phyloP scores from a whole-genome alignment of 2,329 filamentous ascomycete species.

The Diaporthe sp. region DNA sequence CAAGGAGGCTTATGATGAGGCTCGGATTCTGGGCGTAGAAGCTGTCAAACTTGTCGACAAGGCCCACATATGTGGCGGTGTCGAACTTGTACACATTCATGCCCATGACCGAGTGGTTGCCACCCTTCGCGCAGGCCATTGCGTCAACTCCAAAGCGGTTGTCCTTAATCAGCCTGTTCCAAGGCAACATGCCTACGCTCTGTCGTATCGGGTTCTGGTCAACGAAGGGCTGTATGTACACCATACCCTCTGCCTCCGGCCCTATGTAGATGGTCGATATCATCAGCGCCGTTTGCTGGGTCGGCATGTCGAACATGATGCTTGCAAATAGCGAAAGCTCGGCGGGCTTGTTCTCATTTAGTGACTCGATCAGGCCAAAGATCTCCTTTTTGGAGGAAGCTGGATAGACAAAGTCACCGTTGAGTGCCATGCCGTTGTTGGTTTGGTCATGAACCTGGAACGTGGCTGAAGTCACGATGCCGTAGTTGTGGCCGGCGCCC shows the following conservation, averaged over 20 bases:
- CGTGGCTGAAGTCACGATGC: background rate
- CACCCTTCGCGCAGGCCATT: background rate
- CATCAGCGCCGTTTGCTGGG: background rate
- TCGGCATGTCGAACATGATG: conserved; percentile 6
- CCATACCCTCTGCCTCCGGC: background rate
- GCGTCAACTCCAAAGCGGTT: background rate
- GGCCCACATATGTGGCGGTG: too few species aligned
- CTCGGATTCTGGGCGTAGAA: too few species aligned
- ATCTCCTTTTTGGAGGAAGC: background rate
- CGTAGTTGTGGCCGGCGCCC: background rate
- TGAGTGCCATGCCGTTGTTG: background rate
- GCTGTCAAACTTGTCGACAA: too few species aligned
- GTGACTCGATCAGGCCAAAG: background rate
- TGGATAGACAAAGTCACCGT: background rate
- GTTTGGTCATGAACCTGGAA: background rate
- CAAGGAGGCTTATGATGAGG: too few species aligned
- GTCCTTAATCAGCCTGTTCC: conserved; percentile 1
- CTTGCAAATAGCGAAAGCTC: background rate
- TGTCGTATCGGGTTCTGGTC: background rate
- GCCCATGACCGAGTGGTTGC: background rate
- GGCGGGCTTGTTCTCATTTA: background rate
- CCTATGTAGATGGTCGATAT: background rate
- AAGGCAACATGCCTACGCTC: background rate
- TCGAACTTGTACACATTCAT: too few species aligned
- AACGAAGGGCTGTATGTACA: background rate